Conservation (phyloP, 352 stramenopile species). For the Phytophthora sp. region DNA sequence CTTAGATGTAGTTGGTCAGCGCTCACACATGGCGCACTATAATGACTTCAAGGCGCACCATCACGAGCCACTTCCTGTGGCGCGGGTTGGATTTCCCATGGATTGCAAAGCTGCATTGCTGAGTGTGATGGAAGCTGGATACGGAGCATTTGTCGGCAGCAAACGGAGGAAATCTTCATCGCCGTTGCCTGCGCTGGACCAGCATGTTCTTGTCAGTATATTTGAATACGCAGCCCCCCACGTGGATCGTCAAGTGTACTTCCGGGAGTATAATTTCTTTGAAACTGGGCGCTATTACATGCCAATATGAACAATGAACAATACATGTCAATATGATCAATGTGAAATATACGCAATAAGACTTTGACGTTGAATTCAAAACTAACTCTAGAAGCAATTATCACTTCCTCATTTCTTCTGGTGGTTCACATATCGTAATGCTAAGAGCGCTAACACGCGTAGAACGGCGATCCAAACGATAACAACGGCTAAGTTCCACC, state of each 20-base stretch:
- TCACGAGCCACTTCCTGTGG: slow-evolving; percentile 16
- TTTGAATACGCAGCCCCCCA: slow-evolving; percentile 27
- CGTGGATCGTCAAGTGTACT: slow-evolving; percentile 29
- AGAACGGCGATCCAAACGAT: background rate
- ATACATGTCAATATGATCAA: slow-evolving; percentile 24
- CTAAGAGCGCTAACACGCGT: background rate
- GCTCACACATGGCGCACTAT: slow-evolving; percentile 16
- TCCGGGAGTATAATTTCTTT: slow-evolving; percentile 25
- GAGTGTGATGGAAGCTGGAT: slow-evolving; percentile 15
- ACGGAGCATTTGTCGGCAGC: background rate
- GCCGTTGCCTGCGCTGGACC: slow-evolving; percentile 13
- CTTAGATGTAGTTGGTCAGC: slow-evolving; percentile 22
- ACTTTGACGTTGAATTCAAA: background rate
- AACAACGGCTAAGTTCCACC: background rate
- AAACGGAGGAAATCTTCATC: slow-evolving; percentile 16
- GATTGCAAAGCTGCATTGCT: slow-evolving; percentile 26
- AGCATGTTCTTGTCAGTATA: slow-evolving; percentile 20
- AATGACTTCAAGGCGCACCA: slow-evolving; percentile 28
- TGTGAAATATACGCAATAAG: background rate
- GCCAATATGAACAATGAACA: slow-evolving; percentile 23
- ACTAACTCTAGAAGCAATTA: background rate
- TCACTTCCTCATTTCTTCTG: background rate
- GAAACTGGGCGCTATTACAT: slow-evolving; percentile 16
- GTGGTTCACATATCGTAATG: background rate
- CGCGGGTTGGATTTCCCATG: background rate